A percentile compares a stretch with the other conserved stretches of the same genome.
phyloP scores from a whole-genome alignment of 2,329 filamentous ascomycete genomes.

The Botrytis porri region DNA sequence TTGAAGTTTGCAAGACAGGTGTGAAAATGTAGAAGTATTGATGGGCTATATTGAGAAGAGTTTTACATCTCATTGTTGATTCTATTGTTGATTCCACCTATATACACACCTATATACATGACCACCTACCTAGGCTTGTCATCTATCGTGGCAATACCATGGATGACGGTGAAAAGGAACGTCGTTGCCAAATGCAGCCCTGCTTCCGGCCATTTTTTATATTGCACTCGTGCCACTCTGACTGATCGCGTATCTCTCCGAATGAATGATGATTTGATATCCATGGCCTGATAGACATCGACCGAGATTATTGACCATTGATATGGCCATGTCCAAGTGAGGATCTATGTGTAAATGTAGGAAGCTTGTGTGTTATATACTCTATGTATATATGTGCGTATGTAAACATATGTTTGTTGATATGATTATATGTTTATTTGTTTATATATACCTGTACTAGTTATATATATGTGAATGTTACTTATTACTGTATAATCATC shows the following conservation, averaged over 20 bases:
- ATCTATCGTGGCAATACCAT: not conserved
- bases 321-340: not conserved
- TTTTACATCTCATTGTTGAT: too few relatives aligned
- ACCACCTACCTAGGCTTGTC: not conserved
- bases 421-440: not conserved
- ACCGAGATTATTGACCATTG: not conserved
- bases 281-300: not conserved
- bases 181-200: not conserved
- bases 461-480: not conserved
- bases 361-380: not conserved
- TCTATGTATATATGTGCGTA: too few relatives aligned
- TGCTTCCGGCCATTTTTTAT: not conserved
- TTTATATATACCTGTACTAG: too few relatives aligned
- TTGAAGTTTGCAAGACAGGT: not conserved
- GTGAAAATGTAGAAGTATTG: not conserved
- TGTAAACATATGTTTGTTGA: too few relatives aligned
- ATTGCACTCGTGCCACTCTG: conserved; percentile 1
- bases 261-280: not conserved
- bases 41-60: not conserved
- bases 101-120: not conserved
- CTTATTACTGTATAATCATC: not conserved
- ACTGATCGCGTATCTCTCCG: not conserved
- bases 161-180: not conserved
- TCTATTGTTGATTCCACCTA: not conserved
- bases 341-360: not conserved